Conservation (phyloP, 2,329 filamentous ascomycete species). For the Parastagonospora nodorum region DNA sequence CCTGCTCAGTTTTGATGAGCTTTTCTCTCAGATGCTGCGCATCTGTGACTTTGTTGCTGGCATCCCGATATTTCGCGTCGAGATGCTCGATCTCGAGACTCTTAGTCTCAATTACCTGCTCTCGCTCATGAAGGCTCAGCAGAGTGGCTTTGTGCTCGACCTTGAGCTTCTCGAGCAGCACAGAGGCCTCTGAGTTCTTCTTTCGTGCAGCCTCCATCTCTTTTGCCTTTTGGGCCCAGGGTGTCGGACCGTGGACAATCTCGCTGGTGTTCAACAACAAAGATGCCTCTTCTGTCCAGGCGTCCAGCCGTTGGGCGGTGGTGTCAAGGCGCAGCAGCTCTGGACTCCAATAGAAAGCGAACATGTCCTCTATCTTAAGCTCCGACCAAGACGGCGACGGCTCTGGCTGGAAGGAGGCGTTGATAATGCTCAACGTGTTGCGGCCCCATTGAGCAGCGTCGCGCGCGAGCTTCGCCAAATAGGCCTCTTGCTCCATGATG, state of each 20-base stretch:
- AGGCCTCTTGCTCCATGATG: slow-evolving; percentile 25
- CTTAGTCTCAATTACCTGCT: slow-evolving; percentile 70
- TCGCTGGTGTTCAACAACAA: slow-evolving; percentile 53
- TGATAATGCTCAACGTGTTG: slow-evolving; percentile 4
- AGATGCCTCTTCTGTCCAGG: slow-evolving; percentile 67
- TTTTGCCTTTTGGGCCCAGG: slow-evolving; percentile 82
- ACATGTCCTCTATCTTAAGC: slow-evolving; percentile 3
- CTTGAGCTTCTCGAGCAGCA: slow-evolving; percentile 79
- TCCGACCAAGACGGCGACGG: slow-evolving; percentile 3
- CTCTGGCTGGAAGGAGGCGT: slow-evolving; percentile 8
- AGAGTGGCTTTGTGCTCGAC: slow-evolving; percentile 81
- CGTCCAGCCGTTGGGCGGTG: slow-evolving; percentile 47
- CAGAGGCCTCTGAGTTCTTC: slow-evolving; percentile 79
- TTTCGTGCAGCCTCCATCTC: slow-evolving; percentile 83
- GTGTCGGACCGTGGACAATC: slow-evolving; percentile 73
- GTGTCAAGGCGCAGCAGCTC: slow-evolving; percentile 11
- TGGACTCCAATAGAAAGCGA: slow-evolving; percentile 10
- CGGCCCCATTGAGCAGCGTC: slow-evolving; percentile 13
- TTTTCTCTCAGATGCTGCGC: slow-evolving; percentile 25
- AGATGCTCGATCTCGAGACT: slow-evolving; percentile 85
- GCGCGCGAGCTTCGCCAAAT: slow-evolving; percentile 19
- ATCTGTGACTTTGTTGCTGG: slow-evolving; percentile 29
- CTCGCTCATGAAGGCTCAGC: slow-evolving; percentile 68
- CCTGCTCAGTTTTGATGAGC: slow-evolving; percentile 11
- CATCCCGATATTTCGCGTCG: slow-evolving; percentile 61